Evolutionary conservation across 2,329 filamentous ascomycete genomes (phyloP).

Genomic region (Arthrobotrys pseudoclavata): DNA sequence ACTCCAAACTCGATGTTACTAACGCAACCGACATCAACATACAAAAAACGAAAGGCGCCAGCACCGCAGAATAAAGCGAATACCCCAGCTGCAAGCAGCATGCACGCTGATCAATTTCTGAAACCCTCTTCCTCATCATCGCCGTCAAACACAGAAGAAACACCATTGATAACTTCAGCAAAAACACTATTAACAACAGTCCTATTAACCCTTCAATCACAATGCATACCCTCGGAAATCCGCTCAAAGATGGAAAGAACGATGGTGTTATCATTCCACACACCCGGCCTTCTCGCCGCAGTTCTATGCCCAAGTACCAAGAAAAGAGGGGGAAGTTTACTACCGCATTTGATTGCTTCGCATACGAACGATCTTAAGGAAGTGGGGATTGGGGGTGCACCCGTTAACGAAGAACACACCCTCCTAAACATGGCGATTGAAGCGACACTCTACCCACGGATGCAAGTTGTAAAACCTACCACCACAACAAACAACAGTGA

Average conservation of each 20-base stretch:
- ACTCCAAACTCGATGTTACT: conserved; percentile 43
- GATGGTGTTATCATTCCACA: conserved; percentile 61
- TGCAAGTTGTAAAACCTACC: conserved; percentile 55
- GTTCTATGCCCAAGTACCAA: conserved; percentile 61
- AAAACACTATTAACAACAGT: conserved; percentile 58
- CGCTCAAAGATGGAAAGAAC: conserved; percentile 63
- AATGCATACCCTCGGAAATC: conserved; percentile 60
- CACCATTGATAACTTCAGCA: conserved; percentile 48
- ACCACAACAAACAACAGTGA: background rate
- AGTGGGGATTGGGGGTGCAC: background rate
- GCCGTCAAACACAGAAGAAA: background rate
- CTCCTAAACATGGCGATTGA: conserved; percentile 53
- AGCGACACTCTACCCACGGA: conserved; percentile 41
- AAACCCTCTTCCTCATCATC: conserved; percentile 24
- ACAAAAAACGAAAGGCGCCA: conserved; percentile 54
- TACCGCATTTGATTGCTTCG: conserved; percentile 61
- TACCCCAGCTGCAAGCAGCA: conserved; percentile 51
- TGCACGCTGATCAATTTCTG: conserved; percentile 62
- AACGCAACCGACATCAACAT: conserved; percentile 49
- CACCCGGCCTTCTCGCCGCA: conserved; percentile 62
- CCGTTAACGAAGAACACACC: conserved; percentile 7
- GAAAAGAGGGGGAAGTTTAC: conserved; percentile 57
- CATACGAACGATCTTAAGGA: conserved; percentile 17
- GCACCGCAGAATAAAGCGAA: conserved; percentile 59
- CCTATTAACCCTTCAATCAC: conserved; percentile 57